phyloP scores from a whole-genome alignment of 2,329 filamentous ascomycete species.

The Diplodia mutila region DNA sequence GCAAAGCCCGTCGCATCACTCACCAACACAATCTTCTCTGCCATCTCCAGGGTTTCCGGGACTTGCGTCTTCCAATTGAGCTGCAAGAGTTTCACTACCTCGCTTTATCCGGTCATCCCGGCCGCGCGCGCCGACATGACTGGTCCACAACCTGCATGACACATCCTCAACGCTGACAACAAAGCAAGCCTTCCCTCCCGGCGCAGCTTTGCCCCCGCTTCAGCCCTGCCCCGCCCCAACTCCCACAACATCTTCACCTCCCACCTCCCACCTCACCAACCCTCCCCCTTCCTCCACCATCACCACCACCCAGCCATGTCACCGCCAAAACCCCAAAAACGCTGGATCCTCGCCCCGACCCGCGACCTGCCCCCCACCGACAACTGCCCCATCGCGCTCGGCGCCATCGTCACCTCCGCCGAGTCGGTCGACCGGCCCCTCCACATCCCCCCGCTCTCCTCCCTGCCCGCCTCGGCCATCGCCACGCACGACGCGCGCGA shows the following conservation, averaged over 20 bases:
- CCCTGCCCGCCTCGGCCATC: not conserved
- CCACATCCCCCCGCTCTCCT: not conserved
- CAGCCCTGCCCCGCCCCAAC: not conserved
- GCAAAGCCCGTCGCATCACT: no score
- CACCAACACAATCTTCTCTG: no score
- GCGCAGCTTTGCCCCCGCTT: no score
- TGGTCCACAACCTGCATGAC: no score
- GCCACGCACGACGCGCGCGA: not conserved
- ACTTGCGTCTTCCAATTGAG: no score
- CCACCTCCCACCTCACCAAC: not conserved
- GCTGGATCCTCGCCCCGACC: not conserved
- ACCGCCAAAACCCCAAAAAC: no score
- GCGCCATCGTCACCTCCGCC: conserved; percentile 5
- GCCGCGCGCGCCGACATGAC: no score
- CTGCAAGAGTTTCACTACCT: no score
- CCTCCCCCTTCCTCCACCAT: not conserved
- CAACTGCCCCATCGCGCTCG: not conserved
- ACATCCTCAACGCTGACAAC: not conserved
- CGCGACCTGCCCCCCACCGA: not conserved
- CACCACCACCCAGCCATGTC: not conserved
- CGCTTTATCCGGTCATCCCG: no score
- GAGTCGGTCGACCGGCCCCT: not conserved
- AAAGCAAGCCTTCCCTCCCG: not conserved
- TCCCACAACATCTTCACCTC: no score
- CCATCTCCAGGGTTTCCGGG: no score